Evolutionary conservation across 2,329 filamentous ascomycete genomes (phyloP).

Genomic region (Ceratocystis lukuohia): DNA sequence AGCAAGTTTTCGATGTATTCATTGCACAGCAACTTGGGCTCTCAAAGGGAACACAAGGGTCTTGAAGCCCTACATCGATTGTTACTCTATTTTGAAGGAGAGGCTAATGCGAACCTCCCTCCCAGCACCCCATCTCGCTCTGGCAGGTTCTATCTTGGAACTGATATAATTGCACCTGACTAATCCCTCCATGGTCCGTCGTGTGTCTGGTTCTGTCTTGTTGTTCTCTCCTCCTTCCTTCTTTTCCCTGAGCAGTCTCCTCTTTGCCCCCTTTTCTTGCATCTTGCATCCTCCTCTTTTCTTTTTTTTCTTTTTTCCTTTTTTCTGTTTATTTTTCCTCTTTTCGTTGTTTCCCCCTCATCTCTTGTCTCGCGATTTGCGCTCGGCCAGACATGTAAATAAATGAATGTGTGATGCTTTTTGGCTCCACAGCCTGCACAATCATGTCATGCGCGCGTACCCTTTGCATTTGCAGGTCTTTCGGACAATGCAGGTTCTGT

Average conservation of each 20-base stretch:
- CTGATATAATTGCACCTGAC: not conserved
- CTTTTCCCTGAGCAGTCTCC: not conserved
- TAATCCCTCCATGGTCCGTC: not conserved
- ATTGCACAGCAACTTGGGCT: not conserved
- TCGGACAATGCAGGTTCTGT: not conserved
- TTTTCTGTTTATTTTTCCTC: not conserved
- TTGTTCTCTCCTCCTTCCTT: not conserved
- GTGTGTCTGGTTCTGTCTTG: not conserved
- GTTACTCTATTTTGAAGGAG: not conserved
- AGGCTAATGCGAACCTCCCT: too few relatives aligned
- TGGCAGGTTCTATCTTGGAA: not conserved
- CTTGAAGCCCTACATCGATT: not conserved
- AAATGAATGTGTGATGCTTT: not conserved
- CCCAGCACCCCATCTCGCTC: not conserved
- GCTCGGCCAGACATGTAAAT: not conserved
- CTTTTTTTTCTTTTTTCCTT: too few relatives aligned
- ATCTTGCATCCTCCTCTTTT: not conserved
- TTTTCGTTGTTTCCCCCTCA: not conserved
- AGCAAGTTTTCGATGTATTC: not conserved
- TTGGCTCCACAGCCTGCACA: not conserved
- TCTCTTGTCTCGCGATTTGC: not conserved
- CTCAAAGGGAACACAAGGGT: not conserved
- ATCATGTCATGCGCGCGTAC: constrained; percentile 1
- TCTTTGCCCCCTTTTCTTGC: not conserved
- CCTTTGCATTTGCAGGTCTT: not conserved